Base-by-base conservation (phyloP, 2,329 filamentous ascomycete species). In the Corinectria fuckeliana region DNA sequence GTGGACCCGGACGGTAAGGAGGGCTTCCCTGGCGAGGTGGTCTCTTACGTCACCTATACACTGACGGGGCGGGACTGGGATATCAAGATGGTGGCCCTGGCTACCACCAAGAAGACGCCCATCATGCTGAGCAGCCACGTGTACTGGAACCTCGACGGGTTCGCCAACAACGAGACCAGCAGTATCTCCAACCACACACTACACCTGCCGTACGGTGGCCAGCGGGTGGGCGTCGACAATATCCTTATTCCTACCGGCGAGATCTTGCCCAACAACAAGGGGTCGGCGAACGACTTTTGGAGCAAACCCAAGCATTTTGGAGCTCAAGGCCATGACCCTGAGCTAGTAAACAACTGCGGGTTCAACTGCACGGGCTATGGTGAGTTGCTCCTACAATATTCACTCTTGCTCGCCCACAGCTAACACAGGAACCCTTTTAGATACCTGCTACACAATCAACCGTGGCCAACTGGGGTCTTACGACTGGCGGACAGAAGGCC, bases 71-170 rank as follows among this genome's bases (percentile, higher is more conserved):
- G 83, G 72, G 84, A 86, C 47, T 93, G 90, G 89, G 82, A 91
- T 70, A 81, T 92, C 68, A 88, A 86, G 76, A 92, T 93, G 81
- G 78, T 88, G 13, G 91, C 90, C 38, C 75, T 90, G 55, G 80
- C 90, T 3, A 87, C 88, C 8, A 91, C 88, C 26, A 86, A 91
- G 77, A 89, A 88, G 78, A 93, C 91, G 5, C 91, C 91, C 48
- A 92, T 94, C 74, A 93, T 94, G 91, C 82, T 94, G 58, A 91
- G 85, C 72, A 83, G 80, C 65, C 81, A 91, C 80, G 86, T 85
- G 7, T 94, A 94, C 81, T 94, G 91, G 91, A 93, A 93, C 74
- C 80, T 94, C 42, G 91, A 93, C 70, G 91, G 88, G 30, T 94
- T 91, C 69, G 82, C 88, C 69, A 92, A 93, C 77, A 86, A 89